Percentiles rank a stretch among this genome's conserved stretches.
Conservation (phyloP, 192 early-diverging fungal species). For the Backusella circina region DNA sequence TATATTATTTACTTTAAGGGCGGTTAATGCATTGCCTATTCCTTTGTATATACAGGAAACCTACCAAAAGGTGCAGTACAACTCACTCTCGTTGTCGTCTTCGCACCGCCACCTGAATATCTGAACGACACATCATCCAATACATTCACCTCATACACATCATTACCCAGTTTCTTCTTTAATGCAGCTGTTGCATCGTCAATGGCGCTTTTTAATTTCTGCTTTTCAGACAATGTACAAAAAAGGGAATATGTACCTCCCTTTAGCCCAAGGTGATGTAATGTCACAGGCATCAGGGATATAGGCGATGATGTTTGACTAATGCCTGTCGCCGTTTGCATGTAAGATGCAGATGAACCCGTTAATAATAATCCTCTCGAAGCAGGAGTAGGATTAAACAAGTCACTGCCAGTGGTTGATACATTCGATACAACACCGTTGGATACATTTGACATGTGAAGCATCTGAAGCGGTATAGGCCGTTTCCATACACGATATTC, state of each 20-base stretch:
- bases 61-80: slow-evolving; percentile 44
- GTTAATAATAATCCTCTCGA: neutral
- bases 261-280: slow-evolving; percentile 25
- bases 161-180: slow-evolving; percentile 32
- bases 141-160: slow-evolving; percentile 52
- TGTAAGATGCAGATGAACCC: neutral
- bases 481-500: slow-evolving; percentile 60
- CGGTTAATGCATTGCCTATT: neutral
- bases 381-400: neutral
- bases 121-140: slow-evolving; percentile 49
- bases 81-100: slow-evolving; percentile 35
- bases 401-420: neutral
- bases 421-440: neutral
- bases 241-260: slow-evolving; percentile 64
- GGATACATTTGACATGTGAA: slow-evolving; percentile 20
- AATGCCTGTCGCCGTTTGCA: neutral
- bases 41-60: neutral
- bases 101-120: slow-evolving; percentile 7
- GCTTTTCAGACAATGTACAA: slow-evolving; percentile 60
- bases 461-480: slow-evolving; percentile 80
- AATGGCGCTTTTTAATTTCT: slow-evolving; percentile 81
- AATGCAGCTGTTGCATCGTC: slow-evolving; percentile 53
- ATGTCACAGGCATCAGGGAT: neutral
- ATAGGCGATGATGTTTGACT: neutral
- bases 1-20: neutral